Percentiles rank a stretch among this genome's conserved stretches.
phyloP scores from a whole-genome alignment of 179 eudicot species.

The Drosera spatulata region DNA sequence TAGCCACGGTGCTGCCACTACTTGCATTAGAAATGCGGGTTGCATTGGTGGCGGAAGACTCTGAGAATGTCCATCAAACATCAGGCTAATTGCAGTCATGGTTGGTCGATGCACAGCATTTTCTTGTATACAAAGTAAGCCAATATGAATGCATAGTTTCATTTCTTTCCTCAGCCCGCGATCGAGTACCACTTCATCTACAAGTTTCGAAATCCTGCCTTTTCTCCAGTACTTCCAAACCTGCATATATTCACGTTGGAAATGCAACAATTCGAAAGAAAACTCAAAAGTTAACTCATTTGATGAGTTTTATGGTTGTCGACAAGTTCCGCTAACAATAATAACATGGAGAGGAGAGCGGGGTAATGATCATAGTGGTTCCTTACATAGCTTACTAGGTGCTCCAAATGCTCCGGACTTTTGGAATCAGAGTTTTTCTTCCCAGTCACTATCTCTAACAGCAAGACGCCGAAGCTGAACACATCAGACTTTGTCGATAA shows the following conservation, averaged over 20 bases:
- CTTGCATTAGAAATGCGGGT: neutral
- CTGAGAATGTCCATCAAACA: neutral
- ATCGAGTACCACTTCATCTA: neutral
- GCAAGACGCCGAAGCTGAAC: constrained; percentile 18
- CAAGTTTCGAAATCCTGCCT: neutral
- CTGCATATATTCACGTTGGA: neutral
- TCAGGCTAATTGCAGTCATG: neutral
- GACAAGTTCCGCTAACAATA: neutral
- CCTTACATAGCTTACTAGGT: constrained; percentile 16
- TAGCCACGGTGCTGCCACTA: neutral
- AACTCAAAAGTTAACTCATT: neutral
- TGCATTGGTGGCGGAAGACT: neutral
- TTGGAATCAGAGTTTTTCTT: constrained; percentile 1
- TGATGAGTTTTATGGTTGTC: too few species aligned
- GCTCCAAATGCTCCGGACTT: constrained; percentile 1
- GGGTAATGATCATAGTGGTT: neutral
- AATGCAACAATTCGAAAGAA: neutral
- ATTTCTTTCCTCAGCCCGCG: neutral
- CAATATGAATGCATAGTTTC: constrained; percentile 3
- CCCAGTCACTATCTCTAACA: constrained; percentile 14
- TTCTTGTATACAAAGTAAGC: constrained; percentile 1
- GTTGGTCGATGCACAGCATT: neutral
- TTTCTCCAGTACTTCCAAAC: constrained; percentile 1
- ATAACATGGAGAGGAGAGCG: too few species aligned
- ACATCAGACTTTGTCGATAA: constrained; percentile 14